These are phyloP conservation scores for Neurospora tetrasperma DNA, from an alignment of 495 filamentous ascomycete genomes.

Conservation along the genomic window DNA sequence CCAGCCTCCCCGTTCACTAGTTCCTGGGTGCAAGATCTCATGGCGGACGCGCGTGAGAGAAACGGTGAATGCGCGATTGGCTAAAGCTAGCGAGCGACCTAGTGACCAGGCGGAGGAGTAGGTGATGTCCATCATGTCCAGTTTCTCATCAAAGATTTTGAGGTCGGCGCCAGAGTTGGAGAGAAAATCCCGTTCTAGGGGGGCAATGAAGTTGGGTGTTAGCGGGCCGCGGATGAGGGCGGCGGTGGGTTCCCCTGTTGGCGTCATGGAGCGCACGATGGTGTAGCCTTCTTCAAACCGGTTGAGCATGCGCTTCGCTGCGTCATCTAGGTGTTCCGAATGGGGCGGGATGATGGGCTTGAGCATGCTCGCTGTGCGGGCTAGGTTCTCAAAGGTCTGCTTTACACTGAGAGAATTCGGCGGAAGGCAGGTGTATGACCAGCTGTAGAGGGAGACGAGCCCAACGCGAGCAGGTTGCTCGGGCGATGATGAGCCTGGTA, in stretches of 20 bases:
- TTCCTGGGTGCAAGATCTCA: not conserved
- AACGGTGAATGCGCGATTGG: slow-evolving; percentile 17
- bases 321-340: not conserved
- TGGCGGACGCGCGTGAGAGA: slow-evolving; percentile 20
- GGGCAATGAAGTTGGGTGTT: slow-evolving; percentile 12
- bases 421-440: slow-evolving; percentile 35
- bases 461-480: slow-evolving; percentile 18
- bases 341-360: not conserved
- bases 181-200: slow-evolving; percentile 16
- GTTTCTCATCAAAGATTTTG: slow-evolving; percentile 35
- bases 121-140: slow-evolving; percentile 39
- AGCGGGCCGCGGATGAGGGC: slow-evolving; percentile 36
- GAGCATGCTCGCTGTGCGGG: not conserved
- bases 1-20: too few relatives aligned
- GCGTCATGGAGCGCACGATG: slow-evolving; percentile 20
- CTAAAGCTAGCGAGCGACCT: slow-evolving; percentile 27
- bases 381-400: slow-evolving; percentile 12
- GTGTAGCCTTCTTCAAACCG: slow-evolving; percentile 33
- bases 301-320: not conserved
- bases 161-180: slow-evolving; percentile 25
- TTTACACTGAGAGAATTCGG: slow-evolving; percentile 22
- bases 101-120: slow-evolving; percentile 40
- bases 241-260: slow-evolving; percentile 32
- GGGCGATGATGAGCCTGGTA: not conserved
- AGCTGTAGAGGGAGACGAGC: slow-evolving; percentile 32